These are phyloP conservation scores for Phytophthora aleatoria DNA, from an alignment of 352 stramenopile genomes.

Conservation along the genomic window DNA sequence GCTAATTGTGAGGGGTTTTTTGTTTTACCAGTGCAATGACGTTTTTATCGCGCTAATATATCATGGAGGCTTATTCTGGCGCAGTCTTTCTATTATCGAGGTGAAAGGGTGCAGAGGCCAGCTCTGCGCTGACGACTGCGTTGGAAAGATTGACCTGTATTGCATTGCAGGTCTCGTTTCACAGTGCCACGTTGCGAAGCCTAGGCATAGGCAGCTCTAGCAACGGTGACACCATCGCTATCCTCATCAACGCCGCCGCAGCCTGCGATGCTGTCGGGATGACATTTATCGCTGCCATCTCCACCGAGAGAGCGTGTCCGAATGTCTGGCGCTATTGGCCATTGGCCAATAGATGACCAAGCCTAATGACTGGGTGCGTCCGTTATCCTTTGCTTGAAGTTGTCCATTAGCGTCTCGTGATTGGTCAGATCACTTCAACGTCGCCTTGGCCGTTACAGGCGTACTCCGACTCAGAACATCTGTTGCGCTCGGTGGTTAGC, in stretches of 20 bases:
- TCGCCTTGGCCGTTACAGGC: conserved; percentile 24
- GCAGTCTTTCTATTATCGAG: conserved; percentile 15
- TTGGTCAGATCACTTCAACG: conserved; percentile 32
- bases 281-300: neutral
- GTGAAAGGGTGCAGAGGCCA: conserved; percentile 12
- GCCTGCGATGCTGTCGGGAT: neutral
- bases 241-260: neutral
- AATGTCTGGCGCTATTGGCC: conserved; percentile 4
- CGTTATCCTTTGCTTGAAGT: conserved; percentile 23
- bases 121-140: conserved; percentile 15
- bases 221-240: neutral
- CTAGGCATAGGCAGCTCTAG: too few relatives aligned
- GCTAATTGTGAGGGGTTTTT: neutral
- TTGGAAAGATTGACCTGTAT: conserved; percentile 10
- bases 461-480: neutral
- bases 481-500: neutral
- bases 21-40: neutral
- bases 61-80: conserved; percentile 5
- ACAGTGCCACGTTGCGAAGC: neutral
- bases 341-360: too few relatives aligned
- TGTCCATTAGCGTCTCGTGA: neutral
- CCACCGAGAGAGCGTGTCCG: conserved; percentile 9
- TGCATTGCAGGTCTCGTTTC: neutral
- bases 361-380: conserved; percentile 21
- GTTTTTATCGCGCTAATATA: conserved; percentile 2